Evolutionary conservation across 495 filamentous ascomycete species (phyloP), one percentile per base, ranked within the genome.

Genomic region (Penicillium robsamsonii): DNA sequence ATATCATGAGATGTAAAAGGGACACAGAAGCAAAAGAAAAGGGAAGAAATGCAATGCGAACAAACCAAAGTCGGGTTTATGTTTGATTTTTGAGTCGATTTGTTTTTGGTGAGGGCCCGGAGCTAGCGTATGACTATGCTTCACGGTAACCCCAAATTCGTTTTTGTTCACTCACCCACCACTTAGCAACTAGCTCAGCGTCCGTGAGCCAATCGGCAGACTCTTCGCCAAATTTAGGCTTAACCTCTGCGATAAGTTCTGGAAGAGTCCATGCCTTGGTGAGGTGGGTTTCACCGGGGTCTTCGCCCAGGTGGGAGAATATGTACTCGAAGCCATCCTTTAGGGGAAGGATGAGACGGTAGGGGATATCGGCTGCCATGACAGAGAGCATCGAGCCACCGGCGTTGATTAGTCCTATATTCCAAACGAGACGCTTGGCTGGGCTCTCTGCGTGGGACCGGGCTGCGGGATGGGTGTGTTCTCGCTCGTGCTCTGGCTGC

Each of bases 321-420:
- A 61, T 62, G 30, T 73, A 77, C 44, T 73, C 70, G 27, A 74
- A 71, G 10, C 54, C 60, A 42, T 73, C 67, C 20, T 69, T 69
- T 4, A 79, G 56, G 1, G 76, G 76, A 3, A 78, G 50, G 33
- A 79, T 59, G 2, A 79, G 64, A 11, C 76, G 64, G 50, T 73
- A 78, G 2, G 73, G 67, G 8, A 62, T 42, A 18, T 57, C 63
- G 7, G 76, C 69, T 10, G 72, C 63, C 1, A 67, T 71, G 13
- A 75, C 56, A 10, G 69, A 68, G 15, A 79, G 47, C 53, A 74
- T 65, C 0, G 70, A 64, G 18, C 74, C 75, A 31, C 76, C 76
- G 0, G 74, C 73, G 29, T 79, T 78, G 48, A 79, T 70, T 18
- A 78, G 59, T 20, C 72, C 75, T 41, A 79, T 70, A 50, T 78